A percentile compares a stretch with the other conserved stretches of the same genome.
Evolutionary conservation across 495 filamentous ascomycete genomes (phyloP).

Genomic region (Massariosphaeria phaeospora): DNA sequence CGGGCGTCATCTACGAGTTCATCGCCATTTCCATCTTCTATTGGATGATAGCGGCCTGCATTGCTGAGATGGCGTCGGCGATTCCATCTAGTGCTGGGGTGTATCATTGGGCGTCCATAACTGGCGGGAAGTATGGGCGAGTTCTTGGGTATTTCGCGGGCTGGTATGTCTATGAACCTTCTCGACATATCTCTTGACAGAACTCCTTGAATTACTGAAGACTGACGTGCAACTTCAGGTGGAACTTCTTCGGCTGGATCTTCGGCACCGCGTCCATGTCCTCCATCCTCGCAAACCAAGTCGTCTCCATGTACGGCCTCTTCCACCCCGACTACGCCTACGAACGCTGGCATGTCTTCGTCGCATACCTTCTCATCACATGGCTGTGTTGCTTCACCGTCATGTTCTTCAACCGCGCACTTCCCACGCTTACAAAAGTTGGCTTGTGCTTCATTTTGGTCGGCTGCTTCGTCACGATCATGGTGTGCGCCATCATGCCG

Average conservation of each 20-base stretch:
- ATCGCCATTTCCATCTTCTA: constrained; percentile 55
- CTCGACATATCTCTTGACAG: neutral
- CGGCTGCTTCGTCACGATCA: constrained; percentile 64
- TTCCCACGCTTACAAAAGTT: constrained; percentile 62
- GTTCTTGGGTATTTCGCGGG: constrained; percentile 72
- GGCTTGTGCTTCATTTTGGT: constrained; percentile 65
- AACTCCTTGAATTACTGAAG: neutral
- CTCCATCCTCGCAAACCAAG: constrained; percentile 62
- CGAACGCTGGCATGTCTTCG: constrained; percentile 69
- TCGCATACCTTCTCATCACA: constrained; percentile 61
- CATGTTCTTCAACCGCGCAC: constrained; percentile 62
- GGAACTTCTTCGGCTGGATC: constrained; percentile 76
- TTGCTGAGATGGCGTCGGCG: constrained; percentile 69
- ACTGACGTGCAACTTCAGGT: constrained; percentile 15
- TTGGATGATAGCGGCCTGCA: constrained; percentile 47
- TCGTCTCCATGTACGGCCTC: constrained; percentile 65
- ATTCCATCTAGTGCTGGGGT: constrained; percentile 79
- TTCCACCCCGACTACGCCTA: constrained; percentile 60
- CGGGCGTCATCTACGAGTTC: constrained; percentile 56
- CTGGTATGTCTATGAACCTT: constrained; percentile 19
- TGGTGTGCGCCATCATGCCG: constrained; percentile 75
- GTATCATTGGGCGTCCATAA: constrained; percentile 80
- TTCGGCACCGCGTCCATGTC: constrained; percentile 62
- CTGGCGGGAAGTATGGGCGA: constrained; percentile 62
- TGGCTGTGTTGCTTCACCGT: constrained; percentile 63